These are phyloP conservation scores for Chlorella sp. DNA, from an alignment of 139 green algal species.

Conservation along the genomic window DNA sequence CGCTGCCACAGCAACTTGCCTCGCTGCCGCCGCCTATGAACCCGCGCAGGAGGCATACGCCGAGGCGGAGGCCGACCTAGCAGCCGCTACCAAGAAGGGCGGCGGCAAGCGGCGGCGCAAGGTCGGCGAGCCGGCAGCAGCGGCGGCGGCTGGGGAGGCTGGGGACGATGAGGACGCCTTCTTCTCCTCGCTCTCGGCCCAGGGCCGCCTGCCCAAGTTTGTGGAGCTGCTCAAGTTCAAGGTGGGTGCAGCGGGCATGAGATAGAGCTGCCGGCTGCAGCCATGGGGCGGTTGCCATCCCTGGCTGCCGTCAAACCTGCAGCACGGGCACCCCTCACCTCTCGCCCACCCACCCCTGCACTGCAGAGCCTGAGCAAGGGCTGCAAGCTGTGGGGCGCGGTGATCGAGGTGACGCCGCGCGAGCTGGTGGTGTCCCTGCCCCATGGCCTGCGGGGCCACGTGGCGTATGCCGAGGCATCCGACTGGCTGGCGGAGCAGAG, in stretches of 20 bases:
- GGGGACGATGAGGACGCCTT: constrained; percentile 60
- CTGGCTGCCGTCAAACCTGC: too few relatives aligned
- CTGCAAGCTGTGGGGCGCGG: constrained; percentile 76
- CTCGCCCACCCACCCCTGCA: neutral
- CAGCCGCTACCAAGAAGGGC: constrained; percentile 38
- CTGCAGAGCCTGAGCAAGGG: constrained; percentile 70
- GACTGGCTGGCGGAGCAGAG: constrained; percentile 66
- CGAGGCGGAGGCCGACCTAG: constrained; percentile 71
- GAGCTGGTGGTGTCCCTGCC: constrained; percentile 84
- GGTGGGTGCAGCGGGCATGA: constrained; percentile 45
- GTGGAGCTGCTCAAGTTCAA: constrained; percentile 90
- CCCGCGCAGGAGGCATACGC: constrained; percentile 54
- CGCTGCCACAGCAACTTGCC: neutral
- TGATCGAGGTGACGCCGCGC: constrained; percentile 74
- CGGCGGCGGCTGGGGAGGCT: neutral
- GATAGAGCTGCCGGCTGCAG: too few relatives aligned
- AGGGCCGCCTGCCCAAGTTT: constrained; percentile 70
- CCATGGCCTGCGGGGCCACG: constrained; percentile 83
- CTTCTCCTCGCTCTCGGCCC: constrained; percentile 43
- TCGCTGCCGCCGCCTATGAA: too few relatives aligned
- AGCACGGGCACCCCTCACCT: too few relatives aligned
- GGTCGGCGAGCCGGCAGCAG: neutral
- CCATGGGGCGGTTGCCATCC: too few relatives aligned
- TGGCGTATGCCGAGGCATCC: constrained; percentile 67
- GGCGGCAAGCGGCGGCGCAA: constrained; percentile 39